Conservation (phyloP, 257 asterid species). For the Scutellaria galericulata region DNA sequence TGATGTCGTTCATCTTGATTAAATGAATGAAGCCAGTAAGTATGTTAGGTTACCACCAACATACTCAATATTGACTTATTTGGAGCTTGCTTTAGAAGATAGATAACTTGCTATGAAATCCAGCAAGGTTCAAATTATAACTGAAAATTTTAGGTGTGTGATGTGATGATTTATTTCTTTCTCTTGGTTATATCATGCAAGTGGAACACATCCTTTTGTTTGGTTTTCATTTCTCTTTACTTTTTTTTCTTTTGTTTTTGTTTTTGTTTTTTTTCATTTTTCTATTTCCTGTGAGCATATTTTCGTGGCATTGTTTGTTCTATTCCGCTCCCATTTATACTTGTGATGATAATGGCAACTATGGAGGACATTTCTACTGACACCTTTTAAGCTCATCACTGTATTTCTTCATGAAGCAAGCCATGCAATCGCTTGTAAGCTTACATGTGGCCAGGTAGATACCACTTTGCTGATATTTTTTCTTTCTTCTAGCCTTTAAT, state of each 20-base stretch:
- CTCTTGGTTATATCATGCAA: background rate
- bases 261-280: background rate
- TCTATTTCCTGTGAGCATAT: background rate
- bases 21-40: background rate
- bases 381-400: slow-evolving; percentile 94
- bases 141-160: background rate
- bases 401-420: slow-evolving; percentile 97
- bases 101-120: background rate
- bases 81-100: slow-evolving; percentile 16
- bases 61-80: background rate
- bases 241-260: background rate
- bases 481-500: background rate
- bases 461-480: slow-evolving; percentile 11
- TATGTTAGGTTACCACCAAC: slow-evolving; percentile 1
- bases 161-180: slow-evolving; percentile 1
- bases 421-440: slow-evolving; percentile 95
- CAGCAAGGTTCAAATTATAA: background rate
- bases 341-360: slow-evolving; percentile 54
- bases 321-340: slow-evolving; percentile 19
- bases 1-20: background rate
- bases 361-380: slow-evolving; percentile 88
- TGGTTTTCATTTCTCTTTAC: background rate
- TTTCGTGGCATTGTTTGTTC: slow-evolving; percentile 6
- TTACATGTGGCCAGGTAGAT: slow-evolving; percentile 90
- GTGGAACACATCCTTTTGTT: background rate